Base-by-base conservation (phyloP, 2,329 filamentous ascomycete genomes). In the Cyphellophora attinorum region DNA sequence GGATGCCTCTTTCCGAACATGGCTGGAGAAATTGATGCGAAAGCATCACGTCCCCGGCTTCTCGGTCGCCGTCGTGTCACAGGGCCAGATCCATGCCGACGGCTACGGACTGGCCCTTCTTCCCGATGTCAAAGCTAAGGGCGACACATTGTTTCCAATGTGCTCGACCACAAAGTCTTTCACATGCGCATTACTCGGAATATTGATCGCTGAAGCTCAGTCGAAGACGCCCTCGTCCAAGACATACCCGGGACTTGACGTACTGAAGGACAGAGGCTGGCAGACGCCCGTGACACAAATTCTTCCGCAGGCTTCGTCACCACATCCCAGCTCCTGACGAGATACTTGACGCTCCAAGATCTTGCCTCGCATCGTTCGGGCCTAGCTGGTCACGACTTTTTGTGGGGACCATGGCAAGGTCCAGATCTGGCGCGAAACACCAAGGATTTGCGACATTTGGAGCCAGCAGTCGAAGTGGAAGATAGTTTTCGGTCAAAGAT, bases 401-500 rank as follows among this genome's bases (percentile, higher is more conserved):
- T 25, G 8, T 25, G 21, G 21, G 21, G 21, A 8, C 21, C 21
- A 8, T 25, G 21, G 21, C n/a, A 8, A n/a, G 21, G 21, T 8
- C n/a, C 21, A 25, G 8, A 8, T n/a, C 8, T 25, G 8, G 8
- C 21, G 8, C 21, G n/a, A n/a, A n/a, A 8, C 21, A 25, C 21
- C n/a, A 8, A n/a, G 8, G n/a, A 8, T 8, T 25, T 25, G 8
- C 21, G 21, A 25, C 21, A 25, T n/a, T n/a, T 25, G 8, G 21
- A 25, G n/a, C 21, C 21, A 8, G n/a, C n/a, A n/a, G n/a, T n/a
- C n/a, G n/a, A n/a, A n/a, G 21, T 25, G 8, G 21, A n/a, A 25
- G 21, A 25, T 8, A n/a, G n/a, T 17, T 51, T 65, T 12, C 57
- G 68, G 10, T 61, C 59, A 0, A 52, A 46, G 8, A 68, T 50